These are phyloP conservation scores for Berberis thunbergii DNA, from an alignment of 164 flowering plant species.

Conservation along the genomic window DNA sequence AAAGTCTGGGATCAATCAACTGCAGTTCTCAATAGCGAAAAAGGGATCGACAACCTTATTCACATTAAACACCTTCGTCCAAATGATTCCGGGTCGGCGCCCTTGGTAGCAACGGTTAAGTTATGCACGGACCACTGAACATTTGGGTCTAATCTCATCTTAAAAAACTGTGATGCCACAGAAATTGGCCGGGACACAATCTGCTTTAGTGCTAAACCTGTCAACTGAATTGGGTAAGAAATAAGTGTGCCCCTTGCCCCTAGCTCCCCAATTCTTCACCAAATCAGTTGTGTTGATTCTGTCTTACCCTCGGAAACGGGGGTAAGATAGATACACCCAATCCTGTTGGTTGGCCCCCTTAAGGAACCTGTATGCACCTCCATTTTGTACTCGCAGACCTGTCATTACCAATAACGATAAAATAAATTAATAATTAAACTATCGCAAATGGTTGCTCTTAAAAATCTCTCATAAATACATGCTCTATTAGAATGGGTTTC, in stretches of 20 bases:
- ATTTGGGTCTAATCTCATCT: constrained; percentile 9
- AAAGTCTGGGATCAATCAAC: too few relatives aligned
- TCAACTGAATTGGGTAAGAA: constrained; percentile 9
- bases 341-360: constrained; percentile 3
- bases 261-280: constrained; percentile 8
- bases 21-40: too few relatives aligned
- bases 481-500: too few relatives aligned
- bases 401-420: too few relatives aligned
- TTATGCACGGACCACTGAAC: constrained; percentile 12
- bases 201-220: not conserved
- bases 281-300: constrained; percentile 6
- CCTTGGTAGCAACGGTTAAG: constrained; percentile 8
- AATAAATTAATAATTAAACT: too few relatives aligned
- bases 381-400: constrained; percentile 7
- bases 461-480: too few relatives aligned
- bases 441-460: too few relatives aligned
- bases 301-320: not conserved
- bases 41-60: too few relatives aligned
- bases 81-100: not conserved
- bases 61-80: too few relatives aligned
- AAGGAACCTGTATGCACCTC: constrained; percentile 10
- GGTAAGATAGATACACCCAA: not conserved
- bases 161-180: not conserved
- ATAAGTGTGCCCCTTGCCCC: constrained; percentile 6
- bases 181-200: constrained; percentile 4